Base-by-base conservation (phyloP, 2,329 filamentous ascomycete genomes). In the Falciphora oryzae region DNA sequence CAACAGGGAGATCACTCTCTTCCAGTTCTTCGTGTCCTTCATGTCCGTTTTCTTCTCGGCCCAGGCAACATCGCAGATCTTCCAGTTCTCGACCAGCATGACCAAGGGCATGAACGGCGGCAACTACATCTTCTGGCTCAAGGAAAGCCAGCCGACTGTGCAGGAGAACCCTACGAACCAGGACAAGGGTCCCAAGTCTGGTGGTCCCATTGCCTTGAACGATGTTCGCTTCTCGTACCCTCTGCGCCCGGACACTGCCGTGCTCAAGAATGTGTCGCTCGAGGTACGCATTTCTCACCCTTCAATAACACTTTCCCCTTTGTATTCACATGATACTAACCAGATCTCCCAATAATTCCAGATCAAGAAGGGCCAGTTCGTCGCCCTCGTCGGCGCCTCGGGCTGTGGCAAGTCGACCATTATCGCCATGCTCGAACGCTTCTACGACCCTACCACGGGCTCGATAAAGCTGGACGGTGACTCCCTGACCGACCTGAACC, bases 351-450 rank as follows among this genome's bases (percentile, higher is more conserved):
- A 25, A 53, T 53, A 8, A 53, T n/a, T 60, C 6, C 44, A 77
- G 65, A 77, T 82, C 67, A 70, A 76, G 64, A 77, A 77, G 8
- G 81, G 82, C 22, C 77, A 83, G 57, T 85, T 81, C 61, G 75
- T 81, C 4, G 84, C 83, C 0, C 75, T 86, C 27, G 84, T 87
- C 0, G 84, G 84, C 3, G 75, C 81, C n/a, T 83, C 81, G 0
- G 84, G 85, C 10, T 85, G 82, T 64, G 85, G 85, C 2, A 89
- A 89, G 71, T 85, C 82, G 2, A 89, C 86, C 1, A 83, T 85
- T 64, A 79, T 89, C 63, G 79, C 81, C 14, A 75, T 83, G 67
- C 73, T 83, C 0, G 77, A 81, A 65, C 76, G 79, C 2, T 79
- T 80, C 69, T 81, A 80, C 68, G 75, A 79, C 61, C 75, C 77